These are phyloP conservation scores for Tolypocladium ophioglossoides DNA, from an alignment of 2,329 filamentous ascomycete genomes.

Conservation along the genomic window DNA sequence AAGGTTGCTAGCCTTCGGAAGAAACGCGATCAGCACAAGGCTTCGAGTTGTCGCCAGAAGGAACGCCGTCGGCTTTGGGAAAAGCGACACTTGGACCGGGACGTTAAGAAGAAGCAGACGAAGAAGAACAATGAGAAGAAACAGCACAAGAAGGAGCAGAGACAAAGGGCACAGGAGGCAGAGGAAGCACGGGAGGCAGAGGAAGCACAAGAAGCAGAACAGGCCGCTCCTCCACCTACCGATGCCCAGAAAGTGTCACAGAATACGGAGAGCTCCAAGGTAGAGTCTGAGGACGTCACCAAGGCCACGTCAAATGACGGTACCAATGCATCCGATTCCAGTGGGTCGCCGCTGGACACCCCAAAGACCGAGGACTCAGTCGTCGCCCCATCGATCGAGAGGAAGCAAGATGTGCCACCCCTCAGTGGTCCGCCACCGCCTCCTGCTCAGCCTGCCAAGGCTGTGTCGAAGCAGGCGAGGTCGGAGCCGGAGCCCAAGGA, in stretches of 20 bases:
- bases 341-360: conserved; percentile 19
- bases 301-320: conserved; percentile 11
- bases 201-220: conserved; percentile 6
- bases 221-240: conserved; percentile 1
- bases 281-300: conserved; percentile 4
- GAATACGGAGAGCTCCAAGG: too few species aligned
- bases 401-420: conserved; percentile 24
- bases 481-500: conserved; percentile 16
- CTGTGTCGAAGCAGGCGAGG: conserved; percentile 5
- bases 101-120: conserved; percentile 29
- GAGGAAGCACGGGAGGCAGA: conserved; percentile 1
- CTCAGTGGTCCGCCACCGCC: conserved; percentile 14
- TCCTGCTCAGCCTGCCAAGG: conserved; percentile 3
- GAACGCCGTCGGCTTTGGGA: conserved; percentile 40
- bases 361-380: conserved; percentile 20
- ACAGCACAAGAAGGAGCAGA: conserved; percentile 15
- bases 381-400: conserved; percentile 8
- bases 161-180: conserved; percentile 13
- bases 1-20: conserved; percentile 38
- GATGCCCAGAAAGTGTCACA: too few species aligned
- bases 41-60: conserved; percentile 31
- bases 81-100: conserved; percentile 32
- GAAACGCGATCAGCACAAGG: conserved; percentile 37
- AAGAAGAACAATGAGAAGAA: conserved; percentile 28
- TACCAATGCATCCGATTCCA: conserved; percentile 17